These are phyloP conservation scores for Lactarius trivialis DNA, from an alignment of 768 basidiomycete genomes.

Conservation along the genomic window DNA sequence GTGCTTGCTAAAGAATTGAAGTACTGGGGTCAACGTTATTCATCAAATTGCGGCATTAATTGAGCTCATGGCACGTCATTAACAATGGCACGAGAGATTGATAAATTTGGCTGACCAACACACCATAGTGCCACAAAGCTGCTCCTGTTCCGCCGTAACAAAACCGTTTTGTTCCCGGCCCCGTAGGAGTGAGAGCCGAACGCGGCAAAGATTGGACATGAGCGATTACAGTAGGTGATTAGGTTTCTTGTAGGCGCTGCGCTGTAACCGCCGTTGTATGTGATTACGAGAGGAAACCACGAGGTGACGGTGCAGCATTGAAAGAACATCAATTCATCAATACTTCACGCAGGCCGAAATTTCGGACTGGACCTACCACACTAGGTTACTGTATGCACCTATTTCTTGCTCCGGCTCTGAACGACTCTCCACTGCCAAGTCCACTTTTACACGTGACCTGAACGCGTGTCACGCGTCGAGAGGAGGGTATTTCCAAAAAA, in stretches of 20 bases:
- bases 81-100: background rate
- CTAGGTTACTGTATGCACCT: background rate
- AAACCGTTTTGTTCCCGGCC: background rate
- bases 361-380: background rate
- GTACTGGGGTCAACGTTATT: background rate
- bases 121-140: constrained; percentile 3
- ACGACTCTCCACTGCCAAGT: background rate
- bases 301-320: constrained; percentile 2
- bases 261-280: constrained; percentile 1
- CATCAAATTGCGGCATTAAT: constrained; percentile 6
- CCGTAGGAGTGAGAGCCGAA: background rate
- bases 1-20: background rate
- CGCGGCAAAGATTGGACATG: background rate
- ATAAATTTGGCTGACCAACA: background rate
- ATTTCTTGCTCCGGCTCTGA: background rate
- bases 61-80: constrained; percentile 12
- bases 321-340: background rate
- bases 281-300: constrained; percentile 11
- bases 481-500: constrained; percentile 13
- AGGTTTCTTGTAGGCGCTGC: constrained; percentile 1
- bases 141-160: background rate
- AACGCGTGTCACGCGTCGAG: constrained; percentile 23
- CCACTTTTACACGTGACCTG: constrained; percentile 13
- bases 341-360: constrained; percentile 1
- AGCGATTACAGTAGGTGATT: constrained; percentile 7